Conservation (phyloP, 352 stramenopile species). For the Phytophthora citrophthora region DNA sequence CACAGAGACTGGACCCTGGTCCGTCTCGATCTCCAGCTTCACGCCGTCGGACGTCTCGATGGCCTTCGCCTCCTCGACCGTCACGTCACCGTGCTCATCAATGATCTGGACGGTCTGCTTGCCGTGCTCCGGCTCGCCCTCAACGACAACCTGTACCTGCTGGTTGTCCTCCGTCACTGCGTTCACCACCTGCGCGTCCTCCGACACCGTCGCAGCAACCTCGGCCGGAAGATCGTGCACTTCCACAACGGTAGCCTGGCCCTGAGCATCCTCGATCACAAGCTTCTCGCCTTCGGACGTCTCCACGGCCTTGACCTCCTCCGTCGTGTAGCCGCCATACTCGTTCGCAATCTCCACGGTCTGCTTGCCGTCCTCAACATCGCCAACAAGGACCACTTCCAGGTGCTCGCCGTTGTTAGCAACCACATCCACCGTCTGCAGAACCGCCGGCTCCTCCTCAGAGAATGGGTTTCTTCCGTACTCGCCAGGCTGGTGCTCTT, state of each 20-base stretch:
- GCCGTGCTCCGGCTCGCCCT: conserved; percentile 16
- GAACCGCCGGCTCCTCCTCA: background rate
- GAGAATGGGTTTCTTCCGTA: too few relatives aligned
- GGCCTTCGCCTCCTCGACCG: conserved; percentile 2
- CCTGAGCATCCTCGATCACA: conserved; percentile 7
- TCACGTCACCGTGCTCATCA: conserved; percentile 7
- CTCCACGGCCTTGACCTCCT: conserved; percentile 13
- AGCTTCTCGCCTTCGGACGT: conserved; percentile 7
- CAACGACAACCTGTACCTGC: conserved; percentile 11
- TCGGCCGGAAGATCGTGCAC: conserved; percentile 11
- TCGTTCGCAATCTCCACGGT: conserved; percentile 13
- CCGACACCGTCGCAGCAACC: conserved; percentile 18
- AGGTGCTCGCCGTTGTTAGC: conserved; percentile 3
- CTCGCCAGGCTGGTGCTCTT: too few relatives aligned
- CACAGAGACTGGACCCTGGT: conserved; percentile 4
- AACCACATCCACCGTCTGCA: conserved; percentile 11
- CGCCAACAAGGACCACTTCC: conserved; percentile 12
- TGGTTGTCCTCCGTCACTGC: conserved; percentile 9
- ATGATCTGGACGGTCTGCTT: conserved; percentile 10
- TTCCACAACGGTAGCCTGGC: conserved; percentile 1
- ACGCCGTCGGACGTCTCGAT: conserved; percentile 7
- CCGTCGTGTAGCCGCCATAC: conserved; percentile 4
- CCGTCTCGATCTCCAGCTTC: conserved; percentile 11
- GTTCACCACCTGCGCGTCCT: conserved; percentile 14
- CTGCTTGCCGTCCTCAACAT: conserved; percentile 8